Conservation (phyloP, 2,329 filamentous ascomycete genomes). For the Cladosporium sp. region DNA sequence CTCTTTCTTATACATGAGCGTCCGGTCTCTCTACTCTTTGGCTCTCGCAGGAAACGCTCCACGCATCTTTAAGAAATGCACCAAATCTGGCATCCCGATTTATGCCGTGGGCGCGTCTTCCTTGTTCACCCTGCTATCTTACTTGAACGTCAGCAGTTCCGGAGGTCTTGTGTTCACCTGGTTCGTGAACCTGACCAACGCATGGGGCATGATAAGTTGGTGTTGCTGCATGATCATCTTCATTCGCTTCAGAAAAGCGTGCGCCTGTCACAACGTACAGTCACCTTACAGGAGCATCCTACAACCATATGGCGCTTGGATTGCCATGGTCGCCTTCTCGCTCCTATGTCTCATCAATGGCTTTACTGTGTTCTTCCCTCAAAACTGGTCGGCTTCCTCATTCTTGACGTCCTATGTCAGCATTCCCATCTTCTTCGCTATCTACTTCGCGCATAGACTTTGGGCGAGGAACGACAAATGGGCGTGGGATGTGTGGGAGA, state of each 20-base stretch:
- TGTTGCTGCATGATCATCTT: conserved; percentile 66
- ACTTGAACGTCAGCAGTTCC: conserved; percentile 46
- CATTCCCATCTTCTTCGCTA: conserved; percentile 55
- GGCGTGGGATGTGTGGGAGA: conserved; percentile 45
- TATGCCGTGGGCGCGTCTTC: conserved; percentile 35
- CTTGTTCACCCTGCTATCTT: conserved; percentile 34
- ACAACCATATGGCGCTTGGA: conserved; percentile 61
- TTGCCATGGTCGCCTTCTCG: conserved; percentile 53
- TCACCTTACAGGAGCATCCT: background rate
- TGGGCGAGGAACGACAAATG: conserved; percentile 47
- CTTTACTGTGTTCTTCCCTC: conserved; percentile 68
- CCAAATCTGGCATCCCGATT: conserved; percentile 15
- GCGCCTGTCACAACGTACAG: conserved; percentile 48
- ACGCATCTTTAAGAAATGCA: conserved; percentile 40
- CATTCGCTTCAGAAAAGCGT: conserved; percentile 61
- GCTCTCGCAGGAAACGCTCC: conserved; percentile 65
- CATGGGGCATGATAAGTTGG: conserved; percentile 71
- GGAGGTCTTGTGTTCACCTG: conserved; percentile 66
- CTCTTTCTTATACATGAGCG: conserved; percentile 49
- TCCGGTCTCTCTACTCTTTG: conserved; percentile 50
- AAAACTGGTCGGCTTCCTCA: conserved; percentile 56
- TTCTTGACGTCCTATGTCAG: conserved; percentile 68
- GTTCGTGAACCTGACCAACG: conserved; percentile 69
- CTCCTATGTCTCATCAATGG: conserved; percentile 69
- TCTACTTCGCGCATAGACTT: conserved; percentile 53